Conservation (phyloP, 352 stramenopile species). For the Phytophthora sansomeana region DNA sequence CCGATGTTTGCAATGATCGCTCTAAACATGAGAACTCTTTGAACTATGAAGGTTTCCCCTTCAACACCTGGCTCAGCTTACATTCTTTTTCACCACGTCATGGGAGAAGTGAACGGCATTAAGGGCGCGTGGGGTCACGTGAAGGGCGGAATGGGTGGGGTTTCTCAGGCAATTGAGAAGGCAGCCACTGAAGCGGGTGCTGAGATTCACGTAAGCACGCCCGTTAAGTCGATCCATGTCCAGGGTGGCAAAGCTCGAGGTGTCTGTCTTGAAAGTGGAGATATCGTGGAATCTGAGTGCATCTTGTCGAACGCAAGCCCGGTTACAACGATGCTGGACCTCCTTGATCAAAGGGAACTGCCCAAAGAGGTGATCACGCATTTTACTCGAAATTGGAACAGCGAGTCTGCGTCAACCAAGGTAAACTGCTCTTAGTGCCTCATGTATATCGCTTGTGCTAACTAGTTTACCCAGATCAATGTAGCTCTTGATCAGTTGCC, state of each 20-base stretch:
- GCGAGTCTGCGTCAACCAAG: conserved; percentile 83
- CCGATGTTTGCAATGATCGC: background rate
- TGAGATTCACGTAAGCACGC: conserved; percentile 73
- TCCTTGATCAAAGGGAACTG: conserved; percentile 68
- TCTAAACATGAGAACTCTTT: background rate
- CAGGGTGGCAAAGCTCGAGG: conserved; percentile 53
- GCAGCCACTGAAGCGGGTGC: conserved; percentile 72
- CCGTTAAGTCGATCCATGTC: conserved; percentile 73
- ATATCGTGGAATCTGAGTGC: conserved; percentile 54
- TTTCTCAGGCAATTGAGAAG: conserved; percentile 73
- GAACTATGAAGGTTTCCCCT: conserved; percentile 63
- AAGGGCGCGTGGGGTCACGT: conserved; percentile 92
- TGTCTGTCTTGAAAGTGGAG: conserved; percentile 69
- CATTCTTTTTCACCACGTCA: conserved; percentile 93
- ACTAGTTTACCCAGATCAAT: conserved; percentile 78
- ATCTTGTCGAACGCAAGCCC: conserved; percentile 89
- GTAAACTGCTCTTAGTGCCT: conserved; percentile 20
- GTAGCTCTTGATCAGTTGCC: conserved; percentile 83
- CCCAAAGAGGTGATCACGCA: conserved; percentile 68
- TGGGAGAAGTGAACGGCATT: conserved; percentile 90
- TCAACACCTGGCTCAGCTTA: conserved; percentile 90
- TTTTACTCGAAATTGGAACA: conserved; percentile 85
- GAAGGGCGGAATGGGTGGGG: conserved; percentile 88
- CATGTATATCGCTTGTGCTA: background rate
- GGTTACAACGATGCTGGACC: conserved; percentile 82